Base-by-base conservation (phyloP, 2,329 filamentous ascomycete genomes). In the Arthroderma sp. region DNA sequence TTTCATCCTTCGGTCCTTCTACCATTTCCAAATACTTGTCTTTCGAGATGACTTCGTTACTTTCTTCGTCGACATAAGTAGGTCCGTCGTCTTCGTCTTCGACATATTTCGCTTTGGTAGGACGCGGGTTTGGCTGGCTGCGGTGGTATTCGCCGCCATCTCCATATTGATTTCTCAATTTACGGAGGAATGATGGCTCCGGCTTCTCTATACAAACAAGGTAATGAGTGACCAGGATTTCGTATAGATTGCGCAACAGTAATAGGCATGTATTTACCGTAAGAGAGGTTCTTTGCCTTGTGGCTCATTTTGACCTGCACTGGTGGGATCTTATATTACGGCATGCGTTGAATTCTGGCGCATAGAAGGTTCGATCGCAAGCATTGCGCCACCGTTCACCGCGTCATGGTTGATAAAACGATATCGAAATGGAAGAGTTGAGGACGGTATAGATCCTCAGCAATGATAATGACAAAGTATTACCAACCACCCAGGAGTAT, bases 61-160 rank as follows among this genome's bases (percentile, higher is more conserved):
- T 74, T 31, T 70, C 69, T 62, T 74, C 73, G 31, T 74, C 68
- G 47, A 76, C 67, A 57, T 75, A 76, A 43, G 71, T 73, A 39
- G 73, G 73, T 8, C 66, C 72, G 43, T 76, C 73, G 44, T 73
- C 70, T 15, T 73, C 71, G 33, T 69, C 72, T 7, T 69, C 64
- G 38, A 69, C 63, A 35, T 69, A 64, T 57, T 67, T 71, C 43
- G 64, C 60, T 65, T 68, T 72, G 56, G 66, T 67, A 35, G 72
- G 70, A 44, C 70, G 70, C 19, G 66, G 64, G 49, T 66, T 62
- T 35, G 71, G 70, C 56, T 67, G 67, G 59, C 73, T 68, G 19
- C 73, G 67, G 47, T 71, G 71, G 58, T 56, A 33, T 31, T 67
- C 65, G 19, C 66, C 63, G 58, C 64, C 65, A 21, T 69, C 64